Base-by-base conservation (phyloP, 2,329 filamentous ascomycete genomes). In the Cordyceps tenuipes region DNA sequence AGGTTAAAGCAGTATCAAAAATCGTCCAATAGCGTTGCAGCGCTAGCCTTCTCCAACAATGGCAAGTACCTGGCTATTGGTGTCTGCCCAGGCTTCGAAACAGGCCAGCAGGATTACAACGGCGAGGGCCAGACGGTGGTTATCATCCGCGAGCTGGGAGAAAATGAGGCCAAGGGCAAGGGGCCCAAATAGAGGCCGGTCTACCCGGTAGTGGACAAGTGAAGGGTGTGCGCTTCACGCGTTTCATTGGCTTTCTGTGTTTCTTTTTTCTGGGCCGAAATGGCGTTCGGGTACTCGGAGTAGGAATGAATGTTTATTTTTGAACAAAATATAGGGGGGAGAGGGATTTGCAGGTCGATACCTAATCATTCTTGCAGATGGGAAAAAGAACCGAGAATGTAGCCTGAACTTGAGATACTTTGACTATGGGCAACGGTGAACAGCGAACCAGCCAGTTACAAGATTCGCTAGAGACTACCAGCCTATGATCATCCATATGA, bases 1-100 rank as follows among this genome's bases (percentile, higher is more conserved):
- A 84, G 92, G 71, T 89, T 97, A 72, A 84, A 90, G 70, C 90
- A 95, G 71, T 96, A 96, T 72, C 90, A 91, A 68, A 89, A 89
- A 69, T 91, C 92, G 61, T 82, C 87, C 17, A 85, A 91, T 48
- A 91, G 87, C 68, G 84, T 97, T 8, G 87, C 89, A 10, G 86
- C 88, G 0, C 75, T 96, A 62, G 83, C 83, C 1, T 97, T 96
- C 71, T 91, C 86, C 44, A 77, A 76, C 1, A 87, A 94, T 67
- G 92, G 92, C 8, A 88, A 82, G 66, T 88, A 86, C 64, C 77
- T 96, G 41, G 92, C 90, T 23, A 82, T 96, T 48, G 91, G 83
- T 10, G 83, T 91, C 9, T 94, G 90, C 67, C 91, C 91, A 0
- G 90, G 91, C 1, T 96, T 96, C 68, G 91, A 96, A 76, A 95